These are phyloP conservation scores for Ascobolus immersus DNA, from an alignment of 495 filamentous ascomycete genomes.

Conservation along the genomic window DNA sequence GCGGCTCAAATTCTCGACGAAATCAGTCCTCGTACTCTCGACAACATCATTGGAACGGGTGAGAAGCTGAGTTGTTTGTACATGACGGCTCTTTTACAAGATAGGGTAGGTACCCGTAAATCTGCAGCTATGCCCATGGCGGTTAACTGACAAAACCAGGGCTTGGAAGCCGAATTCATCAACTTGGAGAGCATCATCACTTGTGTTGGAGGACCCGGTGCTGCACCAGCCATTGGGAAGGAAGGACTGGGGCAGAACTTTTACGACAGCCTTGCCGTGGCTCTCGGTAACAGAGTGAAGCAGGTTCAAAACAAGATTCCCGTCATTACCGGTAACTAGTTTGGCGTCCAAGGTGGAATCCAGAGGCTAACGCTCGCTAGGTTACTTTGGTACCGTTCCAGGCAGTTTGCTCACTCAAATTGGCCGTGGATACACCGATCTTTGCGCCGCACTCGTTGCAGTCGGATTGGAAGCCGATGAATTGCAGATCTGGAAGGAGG, in stretches of 20 bases:
- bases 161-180: conserved; percentile 61
- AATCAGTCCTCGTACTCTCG: conserved; percentile 58
- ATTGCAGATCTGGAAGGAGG: conserved; percentile 81
- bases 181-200: conserved; percentile 29
- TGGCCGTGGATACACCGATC: conserved; percentile 70
- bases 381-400: conserved; percentile 71
- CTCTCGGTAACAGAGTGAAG: conserved; percentile 38
- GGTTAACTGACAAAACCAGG: conserved; percentile 19
- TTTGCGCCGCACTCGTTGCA: conserved; percentile 61
- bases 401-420: conserved; percentile 53
- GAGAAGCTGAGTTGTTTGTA: conserved; percentile 82
- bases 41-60: conserved; percentile 73
- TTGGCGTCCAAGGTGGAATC: background rate
- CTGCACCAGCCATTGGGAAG: conserved; percentile 38
- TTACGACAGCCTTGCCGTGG: conserved; percentile 41
- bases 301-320: conserved; percentile 46
- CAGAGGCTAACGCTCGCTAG: conserved; percentile 14
- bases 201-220: background rate
- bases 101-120: conserved; percentile 21
- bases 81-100: conserved; percentile 56
- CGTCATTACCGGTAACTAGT: conserved; percentile 30
- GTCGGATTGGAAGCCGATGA: conserved; percentile 55
- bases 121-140: background rate
- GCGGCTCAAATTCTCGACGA: conserved; percentile 33
- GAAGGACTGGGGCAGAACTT: conserved; percentile 51